A percentile compares a stretch with the other conserved stretches of the same genome.
These are phyloP conservation scores for Epichloe uncinata DNA, from an alignment of 2,329 filamentous ascomycete species.

Conservation along the genomic window DNA sequence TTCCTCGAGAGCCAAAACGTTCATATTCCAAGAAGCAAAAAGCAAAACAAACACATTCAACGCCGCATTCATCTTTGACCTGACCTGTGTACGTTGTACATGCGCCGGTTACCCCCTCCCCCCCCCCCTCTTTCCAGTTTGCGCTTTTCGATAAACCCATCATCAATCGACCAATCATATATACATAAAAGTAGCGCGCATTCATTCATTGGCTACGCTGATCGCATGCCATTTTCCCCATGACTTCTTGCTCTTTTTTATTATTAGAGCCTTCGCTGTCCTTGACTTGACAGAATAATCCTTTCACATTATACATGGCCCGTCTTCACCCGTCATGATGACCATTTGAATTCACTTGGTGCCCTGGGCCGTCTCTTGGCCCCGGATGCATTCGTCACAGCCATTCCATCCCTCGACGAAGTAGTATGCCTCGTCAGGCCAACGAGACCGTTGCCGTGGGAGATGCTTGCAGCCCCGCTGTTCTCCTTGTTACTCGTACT, in stretches of 20 bases:
- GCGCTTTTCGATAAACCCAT: no score
- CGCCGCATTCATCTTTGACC: no score
- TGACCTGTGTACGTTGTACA: no score
- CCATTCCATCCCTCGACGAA: slow-evolving; percentile 4
- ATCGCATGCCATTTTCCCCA: neutral
- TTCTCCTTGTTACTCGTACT: slow-evolving; percentile 28
- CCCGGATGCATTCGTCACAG: slow-evolving; percentile 4
- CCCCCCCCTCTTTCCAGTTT: no score
- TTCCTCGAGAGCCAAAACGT: no score
- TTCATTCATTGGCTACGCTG: no score
- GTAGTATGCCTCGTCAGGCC: neutral
- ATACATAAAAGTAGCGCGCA: neutral
- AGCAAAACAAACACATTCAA: no score
- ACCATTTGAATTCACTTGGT: slow-evolving; percentile 15
- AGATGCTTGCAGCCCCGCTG: neutral
- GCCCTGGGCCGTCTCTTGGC: slow-evolving; percentile 15
- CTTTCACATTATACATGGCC: neutral
- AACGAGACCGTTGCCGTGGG: neutral
- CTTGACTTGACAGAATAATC: neutral
- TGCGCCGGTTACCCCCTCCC: no score
- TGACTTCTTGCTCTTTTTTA: neutral
- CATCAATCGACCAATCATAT: neutral
- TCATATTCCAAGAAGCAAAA: no score
- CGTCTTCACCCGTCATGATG: slow-evolving; percentile 7
- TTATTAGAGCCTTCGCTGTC: neutral